Evolutionary conservation across 768 basidiomycete species (phyloP).

Genomic region (Psilocybe sp.): DNA sequence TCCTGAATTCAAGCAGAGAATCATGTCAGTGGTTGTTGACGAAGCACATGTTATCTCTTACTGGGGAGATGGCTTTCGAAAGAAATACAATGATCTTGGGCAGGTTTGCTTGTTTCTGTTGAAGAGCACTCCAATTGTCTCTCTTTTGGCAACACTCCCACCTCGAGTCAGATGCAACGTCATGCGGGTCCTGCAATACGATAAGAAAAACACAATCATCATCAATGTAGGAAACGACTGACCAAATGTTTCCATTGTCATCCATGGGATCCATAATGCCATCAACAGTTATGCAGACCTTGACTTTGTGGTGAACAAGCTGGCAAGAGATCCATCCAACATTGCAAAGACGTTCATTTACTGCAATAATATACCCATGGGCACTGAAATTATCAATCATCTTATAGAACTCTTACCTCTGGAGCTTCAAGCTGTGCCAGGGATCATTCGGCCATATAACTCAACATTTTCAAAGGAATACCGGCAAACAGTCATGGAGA

Average conservation of each 20-base stretch:
- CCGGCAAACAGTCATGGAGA: too few relatives aligned
- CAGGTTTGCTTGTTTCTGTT: slow-evolving; percentile 27
- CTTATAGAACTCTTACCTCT: slow-evolving; percentile 16
- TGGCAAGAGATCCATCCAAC: slow-evolving; percentile 5
- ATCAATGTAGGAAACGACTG: slow-evolving; percentile 30
- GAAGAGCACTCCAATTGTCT: slow-evolving; percentile 22
- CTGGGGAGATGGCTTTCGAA: slow-evolving; percentile 32
- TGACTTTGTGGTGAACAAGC: slow-evolving; percentile 25
- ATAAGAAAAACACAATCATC: slow-evolving; percentile 10
- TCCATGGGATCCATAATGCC: slow-evolving; percentile 29
- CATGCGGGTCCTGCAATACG: slow-evolving; percentile 22
- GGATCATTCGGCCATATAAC: too few relatives aligned
- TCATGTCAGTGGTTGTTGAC: slow-evolving; percentile 28
- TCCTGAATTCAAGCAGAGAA: slow-evolving; percentile 11
- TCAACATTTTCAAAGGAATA: too few relatives aligned
- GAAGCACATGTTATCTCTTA: slow-evolving; percentile 34
- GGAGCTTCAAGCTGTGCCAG: too few relatives aligned
- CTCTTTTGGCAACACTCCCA: slow-evolving; percentile 31
- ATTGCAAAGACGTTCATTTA: slow-evolving; percentile 29
- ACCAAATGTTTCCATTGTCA: slow-evolving; percentile 27
- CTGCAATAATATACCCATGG: slow-evolving; percentile 22
- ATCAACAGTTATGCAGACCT: slow-evolving; percentile 29
- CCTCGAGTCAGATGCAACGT: slow-evolving; percentile 22
- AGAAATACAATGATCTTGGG: slow-evolving; percentile 24
- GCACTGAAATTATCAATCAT: slow-evolving; percentile 22